Evolutionary conservation across 1,284 basidiomycete species (phyloP).

Genomic region (Ganoderma meredithae): DNA sequence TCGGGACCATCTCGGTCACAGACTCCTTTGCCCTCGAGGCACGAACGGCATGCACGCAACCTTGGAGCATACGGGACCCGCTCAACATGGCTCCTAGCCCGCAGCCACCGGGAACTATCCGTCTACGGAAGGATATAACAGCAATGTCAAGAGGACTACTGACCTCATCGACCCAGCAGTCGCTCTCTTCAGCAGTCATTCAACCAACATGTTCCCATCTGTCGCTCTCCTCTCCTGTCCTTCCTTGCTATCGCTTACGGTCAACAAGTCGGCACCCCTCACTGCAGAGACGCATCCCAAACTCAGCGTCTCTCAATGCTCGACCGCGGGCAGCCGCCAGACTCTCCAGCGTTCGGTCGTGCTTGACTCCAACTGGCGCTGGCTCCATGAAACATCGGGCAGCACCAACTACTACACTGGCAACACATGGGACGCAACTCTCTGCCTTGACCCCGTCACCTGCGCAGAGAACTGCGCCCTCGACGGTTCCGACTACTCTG

Average conservation of each 20-base stretch:
- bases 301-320: slow-evolving; percentile 42
- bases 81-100: slow-evolving; percentile 2
- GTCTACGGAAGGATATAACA: slow-evolving; percentile 23
- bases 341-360: slow-evolving; percentile 39
- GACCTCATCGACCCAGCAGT: slow-evolving; percentile 30
- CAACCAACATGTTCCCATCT: slow-evolving; percentile 37
- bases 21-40: slow-evolving; percentile 5
- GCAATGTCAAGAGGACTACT: neutral
- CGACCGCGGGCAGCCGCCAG: slow-evolving; percentile 37
- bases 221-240: slow-evolving; percentile 38
- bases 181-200: slow-evolving; percentile 23
- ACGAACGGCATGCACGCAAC: neutral
- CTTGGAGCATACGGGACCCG: neutral
- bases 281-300: slow-evolving; percentile 45
- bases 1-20: slow-evolving; percentile 26
- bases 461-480: slow-evolving; percentile 59
- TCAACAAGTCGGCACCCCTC: slow-evolving; percentile 46
- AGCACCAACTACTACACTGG: slow-evolving; percentile 49
- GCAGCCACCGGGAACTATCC: slow-evolving; percentile 23
- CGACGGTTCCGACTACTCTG: slow-evolving; percentile 63
- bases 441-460: slow-evolving; percentile 46
- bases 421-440: slow-evolving; percentile 44
- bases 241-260: slow-evolving; percentile 38
- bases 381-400: slow-evolving; percentile 42
- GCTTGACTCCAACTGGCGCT: slow-evolving; percentile 49